Evolutionary conservation across 306 rosid species (phyloP).

Genomic region (Psophocarpus tetragonolobus): DNA sequence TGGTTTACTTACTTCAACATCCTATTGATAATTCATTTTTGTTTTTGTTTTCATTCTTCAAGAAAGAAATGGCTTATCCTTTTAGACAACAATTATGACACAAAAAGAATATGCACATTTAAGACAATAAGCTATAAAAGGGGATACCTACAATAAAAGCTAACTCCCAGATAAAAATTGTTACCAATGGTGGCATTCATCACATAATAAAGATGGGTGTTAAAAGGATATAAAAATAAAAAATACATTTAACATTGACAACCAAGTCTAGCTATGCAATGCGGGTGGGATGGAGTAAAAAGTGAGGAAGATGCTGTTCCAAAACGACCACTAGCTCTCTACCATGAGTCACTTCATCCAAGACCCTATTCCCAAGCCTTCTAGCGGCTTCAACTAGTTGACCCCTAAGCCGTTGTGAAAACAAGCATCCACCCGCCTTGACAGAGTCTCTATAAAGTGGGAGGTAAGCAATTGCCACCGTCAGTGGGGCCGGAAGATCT

Average conservation of each 20-base stretch:
- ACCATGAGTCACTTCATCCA: constrained; percentile 58
- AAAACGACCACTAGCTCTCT: constrained; percentile 66
- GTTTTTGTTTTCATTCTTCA: background rate
- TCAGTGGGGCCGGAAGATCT: constrained; percentile 76
- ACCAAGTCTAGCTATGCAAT: constrained; percentile 38
- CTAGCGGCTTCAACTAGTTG: constrained; percentile 78
- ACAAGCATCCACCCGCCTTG: constrained; percentile 69
- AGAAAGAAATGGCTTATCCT: background rate
- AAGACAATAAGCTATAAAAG: background rate
- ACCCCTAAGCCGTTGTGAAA: constrained; percentile 79
- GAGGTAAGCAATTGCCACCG: constrained; percentile 74
- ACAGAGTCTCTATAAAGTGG: constrained; percentile 81
- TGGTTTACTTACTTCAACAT: background rate
- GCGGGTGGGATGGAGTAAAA: constrained; percentile 51
- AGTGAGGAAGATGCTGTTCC: constrained; percentile 83
- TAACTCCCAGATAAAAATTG: background rate
- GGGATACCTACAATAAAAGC: background rate
- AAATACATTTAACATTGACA: constrained; percentile 4
- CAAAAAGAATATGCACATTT: background rate
- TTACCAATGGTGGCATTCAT: constrained; percentile 16
- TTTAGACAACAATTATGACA: background rate
- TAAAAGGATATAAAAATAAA: constrained; percentile 24
- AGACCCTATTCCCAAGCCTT: constrained; percentile 63
- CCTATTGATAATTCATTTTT: background rate
- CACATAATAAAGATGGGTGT: constrained; percentile 17